Conservation (phyloP, 31 red algal genomes). For the Odonthalia washingtoniensis region DNA sequence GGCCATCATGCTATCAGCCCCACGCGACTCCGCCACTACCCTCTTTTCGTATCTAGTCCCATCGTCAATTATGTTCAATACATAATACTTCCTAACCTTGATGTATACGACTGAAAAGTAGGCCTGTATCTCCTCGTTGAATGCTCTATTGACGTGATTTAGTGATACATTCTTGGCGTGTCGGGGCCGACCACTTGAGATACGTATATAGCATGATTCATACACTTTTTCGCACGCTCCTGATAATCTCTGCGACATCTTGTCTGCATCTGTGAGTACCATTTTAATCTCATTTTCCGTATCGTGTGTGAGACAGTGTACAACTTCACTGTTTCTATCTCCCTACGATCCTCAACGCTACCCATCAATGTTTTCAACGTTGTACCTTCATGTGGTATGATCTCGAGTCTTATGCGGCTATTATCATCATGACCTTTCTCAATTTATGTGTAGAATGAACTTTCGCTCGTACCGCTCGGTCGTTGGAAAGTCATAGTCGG, state of each 20-base stretch:
- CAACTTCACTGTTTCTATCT: slow-evolving; percentile 9
- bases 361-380: not conserved
- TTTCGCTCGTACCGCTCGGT: not conserved
- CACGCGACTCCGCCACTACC: not conserved
- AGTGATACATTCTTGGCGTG: not conserved
- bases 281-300: too few relatives aligned
- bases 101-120: not conserved
- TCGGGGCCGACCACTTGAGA: not conserved
- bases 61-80: slow-evolving; percentile 5
- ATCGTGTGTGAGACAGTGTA: slow-evolving; percentile 25
- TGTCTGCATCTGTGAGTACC: too few relatives aligned
- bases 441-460: slow-evolving; percentile 19
- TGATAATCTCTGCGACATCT: too few relatives aligned
- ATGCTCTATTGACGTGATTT: not conserved
- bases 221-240: too few relatives aligned
- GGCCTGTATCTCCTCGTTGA: slow-evolving; percentile 27
- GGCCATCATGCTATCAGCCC: not conserved
- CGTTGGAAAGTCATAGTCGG: not conserved
- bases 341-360: not conserved
- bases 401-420: slow-evolving; percentile 6
- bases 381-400: not conserved
- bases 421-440: not conserved
- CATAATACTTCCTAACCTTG: not conserved
- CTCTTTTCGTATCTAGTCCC: slow-evolving; percentile 1
- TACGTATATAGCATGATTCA: slow-evolving; percentile 10